Conservation (phyloP, 371 early-diverging fungal genomes). For the Blastocladiella emersonii region DNA sequence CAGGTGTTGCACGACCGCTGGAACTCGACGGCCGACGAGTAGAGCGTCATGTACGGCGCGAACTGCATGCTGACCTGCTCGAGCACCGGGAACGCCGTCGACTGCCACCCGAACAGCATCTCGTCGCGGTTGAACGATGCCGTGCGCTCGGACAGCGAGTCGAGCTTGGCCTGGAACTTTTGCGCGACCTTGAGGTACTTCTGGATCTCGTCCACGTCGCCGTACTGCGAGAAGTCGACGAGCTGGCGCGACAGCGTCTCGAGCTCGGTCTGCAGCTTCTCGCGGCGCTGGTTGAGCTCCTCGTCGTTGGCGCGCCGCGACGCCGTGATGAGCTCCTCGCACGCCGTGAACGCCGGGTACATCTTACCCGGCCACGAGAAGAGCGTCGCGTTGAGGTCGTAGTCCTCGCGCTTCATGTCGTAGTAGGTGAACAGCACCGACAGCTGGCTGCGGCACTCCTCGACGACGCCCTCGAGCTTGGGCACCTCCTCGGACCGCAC, state of each 20-base stretch:
- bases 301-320: conserved; percentile 31
- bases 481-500: background rate
- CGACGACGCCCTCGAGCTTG: background rate
- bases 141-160: conserved; percentile 28
- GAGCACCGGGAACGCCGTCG: conserved; percentile 34
- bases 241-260: conserved; percentile 34
- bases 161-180: conserved; percentile 29
- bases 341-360: conserved; percentile 25
- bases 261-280: conserved; percentile 25
- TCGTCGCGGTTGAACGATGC: conserved; percentile 39
- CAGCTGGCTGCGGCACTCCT: conserved; percentile 8
- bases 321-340: conserved; percentile 20
- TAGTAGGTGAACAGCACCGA: conserved; percentile 33
- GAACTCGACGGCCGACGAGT: conserved; percentile 36
- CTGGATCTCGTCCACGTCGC: conserved; percentile 33
- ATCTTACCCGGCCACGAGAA: conserved; percentile 36
- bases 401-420: conserved; percentile 30
- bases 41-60: conserved; percentile 38
- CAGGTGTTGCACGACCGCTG: conserved; percentile 38
- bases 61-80: conserved; percentile 27
- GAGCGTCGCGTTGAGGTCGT: conserved; percentile 27
- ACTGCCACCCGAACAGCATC: conserved; percentile 32
- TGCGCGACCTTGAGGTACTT: conserved; percentile 36
- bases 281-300: conserved; percentile 29
- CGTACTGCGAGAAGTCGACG: conserved; percentile 29